Conservation (phyloP, 2,329 filamentous ascomycete genomes). For the Venturia asperata region DNA sequence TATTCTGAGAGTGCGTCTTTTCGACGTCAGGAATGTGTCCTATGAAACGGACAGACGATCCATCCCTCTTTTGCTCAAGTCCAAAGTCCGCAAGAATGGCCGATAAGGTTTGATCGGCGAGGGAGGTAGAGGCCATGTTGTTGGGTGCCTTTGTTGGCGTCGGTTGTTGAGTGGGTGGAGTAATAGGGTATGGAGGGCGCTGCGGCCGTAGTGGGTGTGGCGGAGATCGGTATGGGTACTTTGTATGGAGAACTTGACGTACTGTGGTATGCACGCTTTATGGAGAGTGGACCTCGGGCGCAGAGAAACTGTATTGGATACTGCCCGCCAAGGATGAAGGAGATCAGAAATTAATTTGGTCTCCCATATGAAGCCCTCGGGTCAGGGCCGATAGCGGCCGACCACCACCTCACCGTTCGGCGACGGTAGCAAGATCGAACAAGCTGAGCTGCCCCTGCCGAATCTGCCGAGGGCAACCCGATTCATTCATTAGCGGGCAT, state of each 20-base stretch:
- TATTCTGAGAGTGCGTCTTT: neutral
- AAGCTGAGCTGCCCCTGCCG: neutral
- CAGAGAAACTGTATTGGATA: neutral
- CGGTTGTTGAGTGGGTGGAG: too few relatives aligned
- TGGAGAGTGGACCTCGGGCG: neutral
- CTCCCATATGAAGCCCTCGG: too few relatives aligned
- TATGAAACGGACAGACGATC: neutral
- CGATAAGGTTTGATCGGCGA: neutral
- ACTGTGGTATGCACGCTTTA: too few relatives aligned
- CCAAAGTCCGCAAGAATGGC: neutral
- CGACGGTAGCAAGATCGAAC: neutral
- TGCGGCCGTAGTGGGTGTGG: too few relatives aligned
- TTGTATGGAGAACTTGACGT: too few relatives aligned
- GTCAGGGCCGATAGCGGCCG: too few relatives aligned
- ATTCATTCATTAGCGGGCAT: neutral
- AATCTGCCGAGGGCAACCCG: neutral
- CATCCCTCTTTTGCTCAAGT: neutral
- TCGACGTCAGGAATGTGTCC: neutral
- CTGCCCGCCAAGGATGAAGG: too few relatives aligned
- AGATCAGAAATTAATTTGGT: too few relatives aligned
- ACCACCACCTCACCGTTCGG: too few relatives aligned
- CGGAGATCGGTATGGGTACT: too few relatives aligned
- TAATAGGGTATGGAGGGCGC: too few relatives aligned
- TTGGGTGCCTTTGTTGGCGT: neutral
- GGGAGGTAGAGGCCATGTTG: neutral